Percentiles rank a stretch among this genome's conserved stretches.
These are phyloP conservation scores for Ceratobasidium sp. DNA, from an alignment of 1,284 basidiomycete species.

Conservation along the genomic window DNA sequence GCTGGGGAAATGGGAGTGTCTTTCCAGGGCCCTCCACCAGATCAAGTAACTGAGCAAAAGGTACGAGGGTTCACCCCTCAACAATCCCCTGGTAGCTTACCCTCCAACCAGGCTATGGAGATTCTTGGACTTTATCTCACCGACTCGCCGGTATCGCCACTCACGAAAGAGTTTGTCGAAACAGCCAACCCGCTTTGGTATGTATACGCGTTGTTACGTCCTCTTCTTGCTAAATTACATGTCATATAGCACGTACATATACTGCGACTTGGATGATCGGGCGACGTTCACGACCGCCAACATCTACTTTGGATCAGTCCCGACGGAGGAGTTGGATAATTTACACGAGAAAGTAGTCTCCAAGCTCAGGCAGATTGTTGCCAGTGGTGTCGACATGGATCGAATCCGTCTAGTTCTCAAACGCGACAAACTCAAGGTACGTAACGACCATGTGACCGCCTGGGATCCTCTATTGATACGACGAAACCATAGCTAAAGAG, in stretches of 20 bases:
- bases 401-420: conserved; percentile 89
- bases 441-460: conserved; percentile 38
- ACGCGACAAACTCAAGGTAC: conserved; percentile 84
- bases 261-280: conserved; percentile 80
- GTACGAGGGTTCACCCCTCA: conserved; percentile 50
- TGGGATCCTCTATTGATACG: too few relatives aligned
- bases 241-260: conserved; percentile 74
- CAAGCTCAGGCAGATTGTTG: conserved; percentile 74
- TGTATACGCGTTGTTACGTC: conserved; percentile 43
- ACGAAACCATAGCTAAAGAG: conserved; percentile 64
- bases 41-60: conserved; percentile 77
- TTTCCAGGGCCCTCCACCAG: conserved; percentile 80
- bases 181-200: conserved; percentile 89
- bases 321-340: conserved; percentile 74
- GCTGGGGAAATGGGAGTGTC: conserved; percentile 85
- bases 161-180: conserved; percentile 94
- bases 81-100: background rate
- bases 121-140: conserved; percentile 89
- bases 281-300: conserved; percentile 77
- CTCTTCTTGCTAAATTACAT: conserved; percentile 37
- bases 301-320: conserved; percentile 84
- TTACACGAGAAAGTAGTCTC: conserved; percentile 75
- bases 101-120: conserved; percentile 70
- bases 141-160: conserved; percentile 84
- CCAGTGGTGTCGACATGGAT: conserved; percentile 88